These are phyloP conservation scores for Trichosporon coremiiforme DNA, from an alignment of 1,284 basidiomycete species.

Conservation along the genomic window DNA sequence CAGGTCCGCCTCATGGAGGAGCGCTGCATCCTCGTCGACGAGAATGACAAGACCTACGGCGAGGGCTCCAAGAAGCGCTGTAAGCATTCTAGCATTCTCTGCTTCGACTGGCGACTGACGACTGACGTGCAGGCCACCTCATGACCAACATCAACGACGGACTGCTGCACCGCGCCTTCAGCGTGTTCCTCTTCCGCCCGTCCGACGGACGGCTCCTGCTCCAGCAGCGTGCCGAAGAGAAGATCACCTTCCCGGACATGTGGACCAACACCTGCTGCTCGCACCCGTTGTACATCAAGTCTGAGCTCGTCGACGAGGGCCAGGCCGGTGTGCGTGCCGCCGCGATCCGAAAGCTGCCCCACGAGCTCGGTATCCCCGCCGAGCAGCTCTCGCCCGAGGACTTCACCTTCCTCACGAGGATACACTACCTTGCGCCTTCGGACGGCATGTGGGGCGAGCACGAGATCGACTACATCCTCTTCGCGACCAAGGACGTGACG, in stretches of 20 bases:
- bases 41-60: conserved; percentile 83
- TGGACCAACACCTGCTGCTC: conserved; percentile 99
- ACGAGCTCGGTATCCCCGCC: conserved; percentile 90
- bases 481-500: conserved; percentile 86
- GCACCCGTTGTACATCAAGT: conserved; percentile 74
- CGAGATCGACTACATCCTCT: conserved; percentile 98
- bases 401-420: conserved; percentile 93
- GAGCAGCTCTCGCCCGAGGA: conserved; percentile 70
- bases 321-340: conserved; percentile 81
- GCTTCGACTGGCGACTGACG: background rate
- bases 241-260: conserved; percentile 99
- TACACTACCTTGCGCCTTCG: conserved; percentile 96
- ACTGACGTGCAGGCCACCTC: conserved; percentile 80
- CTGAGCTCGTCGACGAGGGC: conserved; percentile 76
- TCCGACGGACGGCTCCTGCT: conserved; percentile 91
- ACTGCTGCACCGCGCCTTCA: conserved; percentile 96
- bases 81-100: conserved; percentile 58
- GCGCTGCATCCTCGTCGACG: conserved; percentile 91
- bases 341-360: conserved; percentile 91
- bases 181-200: conserved; percentile 94
- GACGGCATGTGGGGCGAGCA: conserved; percentile 97
- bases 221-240: conserved; percentile 92
- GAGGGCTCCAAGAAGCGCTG: conserved; percentile 97
- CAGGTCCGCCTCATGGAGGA: conserved; percentile 89
- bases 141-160: conserved; percentile 97